Evolutionary conservation across 345 rosid species (phyloP), one percentile per base, ranked within the genome.

Genomic region (Populus ilicifolia): DNA sequence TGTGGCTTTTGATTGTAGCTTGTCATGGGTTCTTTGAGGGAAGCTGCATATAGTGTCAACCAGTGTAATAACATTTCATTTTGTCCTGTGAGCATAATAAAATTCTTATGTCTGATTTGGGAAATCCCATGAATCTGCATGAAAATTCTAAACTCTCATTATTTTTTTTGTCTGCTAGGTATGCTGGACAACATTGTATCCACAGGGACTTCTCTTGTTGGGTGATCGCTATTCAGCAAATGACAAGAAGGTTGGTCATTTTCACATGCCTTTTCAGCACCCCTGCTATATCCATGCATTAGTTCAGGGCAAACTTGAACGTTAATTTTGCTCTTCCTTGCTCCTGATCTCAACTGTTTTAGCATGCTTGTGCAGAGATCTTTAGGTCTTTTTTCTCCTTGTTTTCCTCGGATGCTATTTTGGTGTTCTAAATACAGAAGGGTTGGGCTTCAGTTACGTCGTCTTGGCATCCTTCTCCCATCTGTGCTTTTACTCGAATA

Each of bases 161-260:
- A 52, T 70, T 71, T 80, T 33, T 76, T 54, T 71, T 70, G 67
- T 75, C 50, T 66, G 30, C 44, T 33, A 70, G 77, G 72, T 21
- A 16, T 72, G 59, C 65, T 73, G 80, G 61, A 73, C 39, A 67
- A 43, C 66, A 20, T 48, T n/a, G 46, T 33, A n/a, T 74, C 69
- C 71, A 50, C 66, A 20, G 11, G 59, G 56, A 62, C 67, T 48
- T 69, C 71, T 54, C 30, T 52, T 75, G 77, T 36, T 63, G 74
- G 72, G 46, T 70, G 39, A 44, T 78, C 67, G 61, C 72, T 68
- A 69, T 23, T 68, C 66, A 39, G 25, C 70, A 61, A 43, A 66
- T 68, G 81, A 63, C 56, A 67, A 41, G 29, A 80, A 84, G 88
- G 86, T 86, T 71, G 73, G 81, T 78, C 79, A 20, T 39, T 80